Evolutionary conservation across 441 rosid genomes (phyloP), one percentile per base, ranked within the genome.

Genomic region (Isatis lusitanica): DNA sequence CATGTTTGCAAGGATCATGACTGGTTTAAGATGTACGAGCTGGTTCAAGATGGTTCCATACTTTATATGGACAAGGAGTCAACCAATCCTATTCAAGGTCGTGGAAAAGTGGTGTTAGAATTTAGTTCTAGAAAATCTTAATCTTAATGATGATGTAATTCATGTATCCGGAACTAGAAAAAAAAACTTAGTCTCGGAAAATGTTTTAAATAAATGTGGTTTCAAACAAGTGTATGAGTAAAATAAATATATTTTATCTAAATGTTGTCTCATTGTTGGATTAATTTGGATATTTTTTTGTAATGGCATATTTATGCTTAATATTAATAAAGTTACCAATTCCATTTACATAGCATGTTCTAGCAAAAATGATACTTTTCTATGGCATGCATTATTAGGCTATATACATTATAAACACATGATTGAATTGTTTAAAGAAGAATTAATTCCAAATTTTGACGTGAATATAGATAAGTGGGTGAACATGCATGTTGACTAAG

Each of bases 1-100:
- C 39, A 66, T 52, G 62, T 66, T 66, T 66, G 39, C 62, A 52
- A 24, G 39, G 26, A 66, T 66, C 36, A 26, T 24, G 38, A 13
- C 4, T 66, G 62, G 61, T 52, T 66, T 7, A 39, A 15, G 11
- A 38, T 16, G 0, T 66, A 52, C 1, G 3, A 51, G 6, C n/a
- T 10, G 1, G 60, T 66, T 21, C 36, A 21, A 66, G 26, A 66
- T 38, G 71, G 62, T 2, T 67, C 1, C 2, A 0, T 67, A 39
- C 40, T 67, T 2, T 1, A 66, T 51, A 66, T 51, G 52, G 47
- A 42, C 15, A 67, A 67, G 40, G 30, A 66, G 36, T 66, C 61
- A 9, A 64, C 57, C 11, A 5, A 43, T 7, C 44, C 24, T 21
- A 21, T 21, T 21, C 24, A 21, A 21, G 24, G 24, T 46, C 57